Evolutionary conservation across 768 basidiomycete genomes (phyloP).

Genomic region (Leccinum broughii): DNA sequence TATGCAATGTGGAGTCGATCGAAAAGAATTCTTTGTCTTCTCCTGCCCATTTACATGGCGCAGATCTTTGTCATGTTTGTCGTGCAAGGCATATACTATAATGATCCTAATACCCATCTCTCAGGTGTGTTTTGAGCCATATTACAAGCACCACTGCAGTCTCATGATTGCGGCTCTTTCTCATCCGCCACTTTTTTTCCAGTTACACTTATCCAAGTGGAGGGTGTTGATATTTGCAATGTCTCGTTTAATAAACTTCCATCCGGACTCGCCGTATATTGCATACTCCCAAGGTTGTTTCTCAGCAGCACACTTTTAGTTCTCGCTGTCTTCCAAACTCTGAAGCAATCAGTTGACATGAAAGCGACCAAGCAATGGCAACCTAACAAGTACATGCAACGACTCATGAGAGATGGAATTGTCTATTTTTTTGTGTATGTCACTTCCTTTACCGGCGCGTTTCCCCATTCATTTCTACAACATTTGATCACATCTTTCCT

Average conservation of each 20-base stretch:
- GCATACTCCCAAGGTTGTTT: neutral
- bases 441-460: too few species aligned
- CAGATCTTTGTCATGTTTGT: neutral
- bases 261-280: neutral
- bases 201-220: neutral
- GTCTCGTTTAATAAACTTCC: neutral
- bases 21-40: constrained; percentile 4
- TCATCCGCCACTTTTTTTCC: neutral
- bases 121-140: constrained; percentile 1
- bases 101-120: constrained; percentile 2
- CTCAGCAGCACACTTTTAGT: neutral
- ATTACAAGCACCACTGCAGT: neutral
- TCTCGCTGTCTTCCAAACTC: neutral
- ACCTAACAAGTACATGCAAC: constrained; percentile 9
- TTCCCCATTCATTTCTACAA: neutral
- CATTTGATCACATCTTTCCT: neutral
- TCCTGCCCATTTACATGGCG: constrained; percentile 6
- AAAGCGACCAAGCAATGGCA: constrained; percentile 11
- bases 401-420: constrained; percentile 4
- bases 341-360: constrained; percentile 2
- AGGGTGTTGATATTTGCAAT: neutral
- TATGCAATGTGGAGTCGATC: constrained; percentile 16
- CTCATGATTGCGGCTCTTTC: neutral
- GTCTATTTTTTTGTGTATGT: constrained; percentile 15
- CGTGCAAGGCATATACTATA: constrained; percentile 3